Evolutionary conservation across 2,329 filamentous ascomycete genomes (phyloP).

Genomic region (Thielaviopsis euricoi): DNA sequence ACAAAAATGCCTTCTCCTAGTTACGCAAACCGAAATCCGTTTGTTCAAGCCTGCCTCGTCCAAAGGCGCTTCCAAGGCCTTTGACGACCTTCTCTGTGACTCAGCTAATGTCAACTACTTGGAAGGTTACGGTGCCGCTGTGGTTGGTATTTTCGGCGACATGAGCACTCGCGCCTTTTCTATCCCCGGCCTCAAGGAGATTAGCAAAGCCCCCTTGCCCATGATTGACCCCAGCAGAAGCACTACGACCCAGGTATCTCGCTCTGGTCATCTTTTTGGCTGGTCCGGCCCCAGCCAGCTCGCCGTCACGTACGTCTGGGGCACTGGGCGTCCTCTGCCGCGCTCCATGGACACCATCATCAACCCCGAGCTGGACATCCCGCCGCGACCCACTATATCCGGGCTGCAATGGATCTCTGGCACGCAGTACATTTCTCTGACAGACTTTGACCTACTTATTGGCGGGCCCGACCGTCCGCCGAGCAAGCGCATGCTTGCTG

Average conservation of each 20-base stretch:
- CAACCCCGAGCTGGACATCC: conserved; percentile 58
- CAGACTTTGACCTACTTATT: conserved; percentile 80
- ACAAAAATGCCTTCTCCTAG: conserved; percentile 21
- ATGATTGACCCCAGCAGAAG: conserved; percentile 62
- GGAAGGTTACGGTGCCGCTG: conserved; percentile 54
- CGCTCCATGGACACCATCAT: conserved; percentile 56
- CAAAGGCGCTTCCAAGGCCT: conserved; percentile 85
- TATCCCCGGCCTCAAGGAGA: conserved; percentile 75
- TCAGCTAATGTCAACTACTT: conserved; percentile 61
- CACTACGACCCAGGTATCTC: conserved; percentile 51
- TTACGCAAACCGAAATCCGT: conserved; percentile 56
- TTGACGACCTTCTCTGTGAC: conserved; percentile 70
- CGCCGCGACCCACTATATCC: conserved; percentile 78
- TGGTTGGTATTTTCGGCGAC: conserved; percentile 76
- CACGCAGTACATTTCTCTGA: conserved; percentile 74
- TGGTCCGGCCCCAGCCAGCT: conserved; percentile 84
- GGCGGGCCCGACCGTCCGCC: conserved; percentile 77
- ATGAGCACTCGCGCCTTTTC: conserved; percentile 65
- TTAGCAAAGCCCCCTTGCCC: conserved; percentile 49
- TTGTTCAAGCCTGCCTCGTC: conserved; percentile 72
- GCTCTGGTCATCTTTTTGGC: conserved; percentile 66
- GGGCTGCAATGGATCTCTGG: conserved; percentile 95
- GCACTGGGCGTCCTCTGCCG: conserved; percentile 47
- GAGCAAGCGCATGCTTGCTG: conserved; percentile 74
- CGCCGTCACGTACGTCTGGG: conserved; percentile 71